phyloP scores from a whole-genome alignment of 768 basidiomycete genomes.

The Clitopilus hobsonii region DNA sequence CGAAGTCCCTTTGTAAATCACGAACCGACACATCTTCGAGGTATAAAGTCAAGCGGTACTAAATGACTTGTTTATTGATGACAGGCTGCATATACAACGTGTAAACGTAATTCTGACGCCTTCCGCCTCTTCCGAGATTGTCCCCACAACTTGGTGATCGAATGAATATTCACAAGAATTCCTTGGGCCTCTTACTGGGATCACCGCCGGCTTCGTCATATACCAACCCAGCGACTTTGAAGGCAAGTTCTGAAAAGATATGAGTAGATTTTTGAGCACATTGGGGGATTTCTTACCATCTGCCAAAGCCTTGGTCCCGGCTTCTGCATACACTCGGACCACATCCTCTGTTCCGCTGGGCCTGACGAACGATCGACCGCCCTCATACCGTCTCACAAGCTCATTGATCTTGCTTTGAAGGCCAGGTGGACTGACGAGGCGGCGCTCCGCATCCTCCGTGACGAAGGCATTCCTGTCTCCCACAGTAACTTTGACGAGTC shows the following conservation, averaged over 20 bases:
- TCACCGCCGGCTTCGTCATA: constrained; percentile 85
- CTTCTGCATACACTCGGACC: constrained; percentile 96
- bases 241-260: constrained; percentile 63
- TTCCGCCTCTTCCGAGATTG: not conserved
- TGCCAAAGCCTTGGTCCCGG: constrained; percentile 63
- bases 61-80: not conserved
- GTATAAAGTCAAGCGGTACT: constrained; percentile 2
- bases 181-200: constrained; percentile 66
- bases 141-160: not conserved
- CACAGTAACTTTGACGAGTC: constrained; percentile 91
- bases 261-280: not conserved
- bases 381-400: constrained; percentile 69
- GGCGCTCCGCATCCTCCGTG: constrained; percentile 92
- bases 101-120: not conserved
- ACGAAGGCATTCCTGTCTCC: constrained; percentile 76
- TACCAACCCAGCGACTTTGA: constrained; percentile 79
- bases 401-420: constrained; percentile 82
- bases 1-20: constrained; percentile 93
- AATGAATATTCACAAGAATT: constrained; percentile 59
- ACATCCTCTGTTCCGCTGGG: constrained; percentile 99
- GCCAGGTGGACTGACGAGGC: constrained; percentile 72
- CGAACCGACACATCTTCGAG: constrained; percentile 73
- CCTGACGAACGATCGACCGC: constrained; percentile 89
- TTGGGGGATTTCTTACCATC: constrained; percentile 58
- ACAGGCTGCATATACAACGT: not conserved